Base-by-base conservation (phyloP, 2,329 filamentous ascomycete species). In the Diplocarpon mali region DNA sequence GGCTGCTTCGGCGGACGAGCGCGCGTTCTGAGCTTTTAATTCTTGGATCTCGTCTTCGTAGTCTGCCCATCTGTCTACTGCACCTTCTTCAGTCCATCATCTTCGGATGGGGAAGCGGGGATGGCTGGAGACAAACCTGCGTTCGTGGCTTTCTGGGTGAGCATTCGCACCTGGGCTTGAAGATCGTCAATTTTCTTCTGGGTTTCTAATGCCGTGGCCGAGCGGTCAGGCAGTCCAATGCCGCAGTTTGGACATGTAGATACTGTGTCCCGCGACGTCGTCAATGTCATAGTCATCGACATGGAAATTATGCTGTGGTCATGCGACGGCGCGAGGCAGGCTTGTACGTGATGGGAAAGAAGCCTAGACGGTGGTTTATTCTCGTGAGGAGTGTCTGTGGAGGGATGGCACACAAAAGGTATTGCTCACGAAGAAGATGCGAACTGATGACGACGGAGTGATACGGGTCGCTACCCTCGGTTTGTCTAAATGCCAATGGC, bases 21-120 rank as follows among this genome's bases (percentile, higher is more conserved):
- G 39, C 15, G 30, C 28, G 42, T 53, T 39, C 52, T 54, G 52
- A 57, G 65, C 66, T 53, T 76, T 76, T 44, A 87, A 69, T 36
- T 65, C 68, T 36, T 76, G 69, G 34, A 88, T 72, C 61, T 88
- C 82, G 63, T 87, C 83, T 65, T 90, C 85, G 69, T 87, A 88
- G 67, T 87, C 81, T 58, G 84, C 82, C 73, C 75, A 80, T 60
- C 72, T 74, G 62, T 78, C 73, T 50, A 77, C 72, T 60, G 70
- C 69, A 24, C 35, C 14, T 34, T 37, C n/a, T 27, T 53, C 29
- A 49, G 41, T 17, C 24, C 45, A 10, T 31, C 35, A 8, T 17
- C 14, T 35, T 10, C 34, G 10, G 31, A 39, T 20, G 42, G 31
- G 24, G 37, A 37, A 38, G 31, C 13, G 35, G 42, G n/a, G 35